Base-by-base conservation (phyloP, 306 rosid species). In the Corylus avellana region DNA sequence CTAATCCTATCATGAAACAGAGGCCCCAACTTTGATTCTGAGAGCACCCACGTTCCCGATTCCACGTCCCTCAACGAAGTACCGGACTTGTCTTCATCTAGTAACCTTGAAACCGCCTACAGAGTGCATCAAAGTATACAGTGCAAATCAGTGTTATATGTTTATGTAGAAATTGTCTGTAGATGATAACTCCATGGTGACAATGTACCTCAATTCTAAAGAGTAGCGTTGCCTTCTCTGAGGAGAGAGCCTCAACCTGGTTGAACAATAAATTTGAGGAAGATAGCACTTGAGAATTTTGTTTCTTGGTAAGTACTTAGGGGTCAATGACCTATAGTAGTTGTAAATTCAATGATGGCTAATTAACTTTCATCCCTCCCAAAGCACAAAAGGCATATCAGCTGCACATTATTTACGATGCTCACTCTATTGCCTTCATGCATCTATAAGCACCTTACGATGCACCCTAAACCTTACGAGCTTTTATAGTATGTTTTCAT, bases 221-320 rank as follows among this genome's bases (percentile, higher is more conserved):
- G 72, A 64, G 66, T 70, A 90, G 90, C 70, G 97, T 93, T 49
- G 97, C 94, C 86, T 91, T 96, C 79, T 96, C 98, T 29, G 99
- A 91, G 58, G 99, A 96, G 74, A 96, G 99, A 68, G 94, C 86
- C 85, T 96, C 98, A 72, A 96, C 98, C 99, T 93, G 88, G 85
- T 84, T 82, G 53, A 78, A 79, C 74, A 84, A 56, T 53, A 27
- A 85, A 27, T 59, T 59, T 25, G 66, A 6, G 66, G 35, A 25
- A 49, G 53, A 49, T 10, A 49, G 12, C 8, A 42, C 44, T 42
- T 42, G 0, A 7, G 61, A 8, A 55, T 55, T 17, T 18, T 55
- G 18, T 55, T 55, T 55, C 54, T 1, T 18, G 61, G 61, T 55
- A 55, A 18, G 61, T 55, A n/a, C 12, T 2, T 7, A 17, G 1